Evolutionary conservation across 1,284 basidiomycete genomes (phyloP).

Genomic region (Malassezia cuniculi): DNA sequence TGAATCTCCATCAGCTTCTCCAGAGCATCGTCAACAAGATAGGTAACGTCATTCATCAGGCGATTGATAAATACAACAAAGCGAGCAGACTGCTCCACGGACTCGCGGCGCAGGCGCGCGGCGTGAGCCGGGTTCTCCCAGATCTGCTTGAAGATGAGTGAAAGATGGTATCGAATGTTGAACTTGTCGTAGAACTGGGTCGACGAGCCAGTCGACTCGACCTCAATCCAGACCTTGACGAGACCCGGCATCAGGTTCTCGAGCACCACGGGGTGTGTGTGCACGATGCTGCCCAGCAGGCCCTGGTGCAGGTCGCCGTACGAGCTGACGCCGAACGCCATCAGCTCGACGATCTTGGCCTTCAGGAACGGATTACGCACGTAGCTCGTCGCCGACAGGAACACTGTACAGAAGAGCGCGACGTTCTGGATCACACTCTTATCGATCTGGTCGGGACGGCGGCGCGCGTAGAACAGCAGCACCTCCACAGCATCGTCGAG

Average conservation of each 20-base stretch:
- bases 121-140: constrained; percentile 40
- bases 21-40: constrained; percentile 90
- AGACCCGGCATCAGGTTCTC: constrained; percentile 79
- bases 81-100: constrained; percentile 18
- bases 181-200: constrained; percentile 99
- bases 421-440: constrained; percentile 64
- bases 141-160: constrained; percentile 37
- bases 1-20: constrained; percentile 78
- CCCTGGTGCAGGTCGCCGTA: constrained; percentile 65
- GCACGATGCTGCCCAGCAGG: constrained; percentile 67
- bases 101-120: constrained; percentile 29
- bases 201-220: constrained; percentile 89
- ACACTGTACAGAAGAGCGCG: constrained; percentile 77
- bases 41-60: constrained; percentile 98
- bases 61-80: constrained; percentile 82
- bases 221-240: constrained; percentile 93
- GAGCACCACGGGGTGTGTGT: constrained; percentile 70
- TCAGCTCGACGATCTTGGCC: constrained; percentile 84
- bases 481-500: constrained; percentile 82
- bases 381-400: constrained; percentile 85
- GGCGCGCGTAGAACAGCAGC: constrained; percentile 64
- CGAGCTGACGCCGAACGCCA: constrained; percentile 68
- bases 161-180: constrained; percentile 53
- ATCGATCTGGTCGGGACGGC: constrained; percentile 65
- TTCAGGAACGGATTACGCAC: constrained; percentile 98